phyloP scores from a whole-genome alignment of 148 eudicot species.

The Silene uniflora region DNA sequence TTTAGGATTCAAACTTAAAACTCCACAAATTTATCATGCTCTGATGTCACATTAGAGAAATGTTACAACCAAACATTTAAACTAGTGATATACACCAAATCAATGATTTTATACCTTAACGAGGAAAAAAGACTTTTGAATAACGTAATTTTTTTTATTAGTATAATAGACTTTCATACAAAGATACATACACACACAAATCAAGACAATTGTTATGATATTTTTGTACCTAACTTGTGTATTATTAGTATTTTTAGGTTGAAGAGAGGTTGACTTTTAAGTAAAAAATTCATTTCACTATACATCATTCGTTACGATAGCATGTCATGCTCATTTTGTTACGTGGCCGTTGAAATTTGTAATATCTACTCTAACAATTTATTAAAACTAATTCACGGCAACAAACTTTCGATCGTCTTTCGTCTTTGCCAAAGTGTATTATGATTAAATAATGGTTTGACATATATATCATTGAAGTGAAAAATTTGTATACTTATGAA shows the following conservation, averaged over 20 bases:
- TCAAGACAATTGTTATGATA: no score
- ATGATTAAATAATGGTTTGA: slow-evolving; percentile 1
- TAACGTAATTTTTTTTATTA: no score
- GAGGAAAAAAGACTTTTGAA: no score
- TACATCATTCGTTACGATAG: slow-evolving; percentile 1
- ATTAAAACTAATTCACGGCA: not conserved
- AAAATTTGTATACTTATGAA: not conserved
- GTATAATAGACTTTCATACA: no score
- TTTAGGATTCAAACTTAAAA: no score
- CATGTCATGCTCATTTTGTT: not conserved
- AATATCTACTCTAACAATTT: not conserved
- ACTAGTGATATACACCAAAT: no score
- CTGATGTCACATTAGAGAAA: no score
- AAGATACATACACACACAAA: not conserved
- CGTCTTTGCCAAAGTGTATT: not conserved
- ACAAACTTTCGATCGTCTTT: not conserved
- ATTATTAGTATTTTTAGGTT: not conserved
- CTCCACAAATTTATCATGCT: no score
- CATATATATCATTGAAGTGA: not conserved
- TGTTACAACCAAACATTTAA: no score
- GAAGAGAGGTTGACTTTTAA: not conserved
- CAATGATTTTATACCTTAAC: no score
- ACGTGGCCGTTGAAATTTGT: slow-evolving; percentile 12
- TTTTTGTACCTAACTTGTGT: no score
- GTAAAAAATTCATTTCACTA: not conserved